These are phyloP conservation scores for Angomonas desouzai DNA, from an alignment of 208 protist species.

Conservation along the genomic window DNA sequence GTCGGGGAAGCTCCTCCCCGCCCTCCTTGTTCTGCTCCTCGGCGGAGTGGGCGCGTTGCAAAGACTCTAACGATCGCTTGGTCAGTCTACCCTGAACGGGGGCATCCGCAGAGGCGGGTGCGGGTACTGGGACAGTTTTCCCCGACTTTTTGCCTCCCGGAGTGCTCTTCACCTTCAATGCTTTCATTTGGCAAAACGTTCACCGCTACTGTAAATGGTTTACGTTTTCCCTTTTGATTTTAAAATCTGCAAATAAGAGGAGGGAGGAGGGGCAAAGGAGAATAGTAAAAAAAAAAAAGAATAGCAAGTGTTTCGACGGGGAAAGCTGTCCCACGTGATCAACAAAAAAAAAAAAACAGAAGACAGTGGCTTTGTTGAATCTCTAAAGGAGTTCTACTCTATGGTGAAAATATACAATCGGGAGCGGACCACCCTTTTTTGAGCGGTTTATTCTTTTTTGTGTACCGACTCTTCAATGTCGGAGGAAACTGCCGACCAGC, in stretches of 20 bases:
- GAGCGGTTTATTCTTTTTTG: constrained; percentile 4
- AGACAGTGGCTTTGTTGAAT: background rate
- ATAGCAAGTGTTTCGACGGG: background rate
- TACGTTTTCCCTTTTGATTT: background rate
- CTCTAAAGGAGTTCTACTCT: constrained; percentile 2
- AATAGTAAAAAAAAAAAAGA: constrained; percentile 15
- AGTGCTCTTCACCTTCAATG: background rate
- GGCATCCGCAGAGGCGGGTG: too few relatives aligned
- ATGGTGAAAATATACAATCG: background rate
- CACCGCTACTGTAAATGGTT: background rate
- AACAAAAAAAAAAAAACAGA: background rate
- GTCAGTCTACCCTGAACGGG: constrained; percentile 4
- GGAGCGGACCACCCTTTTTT: background rate
- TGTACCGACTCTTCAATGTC: too few relatives aligned
- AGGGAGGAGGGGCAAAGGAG: background rate
- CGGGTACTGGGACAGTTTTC: background rate
- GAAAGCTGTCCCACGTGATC: too few relatives aligned
- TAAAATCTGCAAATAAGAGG: background rate
- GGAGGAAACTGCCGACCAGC: background rate
- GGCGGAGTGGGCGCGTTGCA: constrained; percentile 1
- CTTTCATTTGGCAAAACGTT: constrained; percentile 2
- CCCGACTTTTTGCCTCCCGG: background rate
- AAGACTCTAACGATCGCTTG: constrained; percentile 5
- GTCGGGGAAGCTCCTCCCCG: background rate
- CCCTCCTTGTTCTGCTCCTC: background rate